phyloP scores from a whole-genome alignment of 2,329 filamentous ascomycete species.

The Paraconiothyrium brasiliense region DNA sequence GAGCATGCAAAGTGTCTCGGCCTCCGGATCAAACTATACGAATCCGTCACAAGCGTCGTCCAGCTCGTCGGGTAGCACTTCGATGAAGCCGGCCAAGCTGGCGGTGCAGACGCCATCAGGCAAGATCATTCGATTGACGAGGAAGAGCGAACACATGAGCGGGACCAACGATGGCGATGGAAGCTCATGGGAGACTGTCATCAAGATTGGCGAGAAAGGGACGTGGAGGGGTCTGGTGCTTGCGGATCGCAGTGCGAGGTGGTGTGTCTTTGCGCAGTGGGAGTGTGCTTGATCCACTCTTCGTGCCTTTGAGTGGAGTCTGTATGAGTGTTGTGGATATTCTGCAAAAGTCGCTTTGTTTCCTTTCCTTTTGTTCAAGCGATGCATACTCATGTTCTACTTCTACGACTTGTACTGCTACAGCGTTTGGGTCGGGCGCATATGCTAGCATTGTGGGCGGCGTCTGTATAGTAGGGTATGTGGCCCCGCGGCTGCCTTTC shows the following conservation, averaged over 20 bases:
- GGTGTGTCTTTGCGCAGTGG: constrained; percentile 96
- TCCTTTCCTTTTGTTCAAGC: constrained; percentile 5
- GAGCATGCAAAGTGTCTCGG: constrained; percentile 67
- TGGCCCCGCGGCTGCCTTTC: background rate
- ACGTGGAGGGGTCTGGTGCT: constrained; percentile 84
- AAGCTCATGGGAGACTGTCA: constrained; percentile 86
- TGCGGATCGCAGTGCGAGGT: constrained; percentile 82
- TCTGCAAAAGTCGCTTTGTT: constrained; percentile 7
- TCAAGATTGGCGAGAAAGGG: constrained; percentile 85
- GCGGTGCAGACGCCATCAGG: constrained; percentile 94
- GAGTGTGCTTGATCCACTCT: constrained; percentile 35
- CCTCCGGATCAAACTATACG: constrained; percentile 62
- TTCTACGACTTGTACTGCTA: constrained; percentile 32
- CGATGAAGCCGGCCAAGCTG: constrained; percentile 87
- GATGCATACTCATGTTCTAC: constrained; percentile 11
- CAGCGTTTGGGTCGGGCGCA: constrained; percentile 18
- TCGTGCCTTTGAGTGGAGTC: background rate
- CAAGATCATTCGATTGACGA: constrained; percentile 89
- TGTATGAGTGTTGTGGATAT: background rate
- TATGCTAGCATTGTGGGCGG: constrained; percentile 11
- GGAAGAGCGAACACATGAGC: constrained; percentile 75
- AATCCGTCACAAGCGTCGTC: constrained; percentile 66
- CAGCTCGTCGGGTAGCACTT: constrained; percentile 66
- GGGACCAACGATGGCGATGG: constrained; percentile 70
- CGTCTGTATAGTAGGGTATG: constrained; percentile 27